Conservation (phyloP, 2,329 filamentous ascomycete species). For the Arthrobotrys entomopaga region DNA sequence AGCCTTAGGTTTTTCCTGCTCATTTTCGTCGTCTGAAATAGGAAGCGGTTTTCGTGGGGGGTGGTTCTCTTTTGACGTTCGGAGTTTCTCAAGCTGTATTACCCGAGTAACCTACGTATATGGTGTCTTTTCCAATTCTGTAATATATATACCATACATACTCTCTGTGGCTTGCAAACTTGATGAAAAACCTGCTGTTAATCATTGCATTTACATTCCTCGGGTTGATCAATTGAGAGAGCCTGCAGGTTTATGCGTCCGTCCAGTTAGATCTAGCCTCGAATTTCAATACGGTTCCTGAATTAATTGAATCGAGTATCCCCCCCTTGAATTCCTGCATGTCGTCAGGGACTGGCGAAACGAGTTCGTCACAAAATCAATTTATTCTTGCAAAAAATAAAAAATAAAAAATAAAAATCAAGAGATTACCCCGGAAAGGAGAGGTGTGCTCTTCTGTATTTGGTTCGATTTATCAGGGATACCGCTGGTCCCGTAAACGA, state of each 20-base stretch:
- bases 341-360: slow-evolving; percentile 1
- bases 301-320: background rate
- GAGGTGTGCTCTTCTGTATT: background rate
- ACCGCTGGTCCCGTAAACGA: background rate
- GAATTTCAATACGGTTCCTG: background rate
- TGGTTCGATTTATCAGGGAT: slow-evolving; percentile 20
- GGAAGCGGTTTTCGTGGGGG: slow-evolving; percentile 2
- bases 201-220: no score
- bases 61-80: background rate
- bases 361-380: background rate
- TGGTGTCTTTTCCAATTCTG: background rate
- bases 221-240: no score
- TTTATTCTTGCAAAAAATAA: background rate
- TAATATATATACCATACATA: background rate
- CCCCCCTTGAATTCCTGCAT: background rate
- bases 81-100: background rate
- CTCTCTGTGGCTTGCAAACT: background rate
- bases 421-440: background rate
- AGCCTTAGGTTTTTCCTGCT: background rate
- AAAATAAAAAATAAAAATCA: background rate
- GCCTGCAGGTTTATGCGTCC: no score
- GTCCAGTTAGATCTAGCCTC: no score
- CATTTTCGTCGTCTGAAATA: no score
- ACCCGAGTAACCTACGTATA: background rate
- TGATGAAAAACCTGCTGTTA: no score